Base-by-base conservation (phyloP, 2,329 filamentous ascomycete species). In the Scleromitrula shiraiana region DNA sequence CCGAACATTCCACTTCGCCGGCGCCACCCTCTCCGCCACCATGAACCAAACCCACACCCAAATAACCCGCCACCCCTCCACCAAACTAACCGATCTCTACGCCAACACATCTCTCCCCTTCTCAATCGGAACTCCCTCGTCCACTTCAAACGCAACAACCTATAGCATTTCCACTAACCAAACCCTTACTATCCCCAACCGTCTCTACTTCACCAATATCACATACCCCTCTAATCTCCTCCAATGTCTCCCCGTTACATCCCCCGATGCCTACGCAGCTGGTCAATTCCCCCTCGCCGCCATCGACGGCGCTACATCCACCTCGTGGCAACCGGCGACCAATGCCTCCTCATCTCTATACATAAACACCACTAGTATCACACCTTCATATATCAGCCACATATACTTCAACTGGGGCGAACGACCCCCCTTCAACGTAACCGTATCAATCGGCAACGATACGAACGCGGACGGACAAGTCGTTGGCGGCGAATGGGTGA, bases 211-310 rank as follows among this genome's bases (percentile, higher is more conserved):
- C 51, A 66, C 73, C 19, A 69, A 70, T 12, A 66, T 71, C 26
- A 83, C 81, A 0, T 65, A 76, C 2, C 58, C 69, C 0, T 74
- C 74, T 7, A 86, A 88, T 60, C 68, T 85, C 23, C 70, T 77
- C 0, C 83, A 88, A 65, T 88, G 83, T 62, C 71, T 69, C 4
- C 70, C 78, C 1, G 74, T 75, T 0, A 62, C 61, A 14, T 77
- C 75, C 2, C 61, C 67, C 0, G 62, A 72, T 32, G 59, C 62
- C 2, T 77, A 73, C 58, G 66, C 73, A 22, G 75, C 80, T 0
- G 84, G 83, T 12, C 84, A 88, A 63, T 85, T 87, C 66, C 82
- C 83, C 1, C 69, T 83, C 44, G 72, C 75, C 0, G 81, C 80
- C 2, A 74, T 83, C 42, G 83, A 87, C 56, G 83, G 83, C 44